Base-by-base conservation (phyloP, 2,329 filamentous ascomycete species). In the Xylariaceae sp. region DNA sequence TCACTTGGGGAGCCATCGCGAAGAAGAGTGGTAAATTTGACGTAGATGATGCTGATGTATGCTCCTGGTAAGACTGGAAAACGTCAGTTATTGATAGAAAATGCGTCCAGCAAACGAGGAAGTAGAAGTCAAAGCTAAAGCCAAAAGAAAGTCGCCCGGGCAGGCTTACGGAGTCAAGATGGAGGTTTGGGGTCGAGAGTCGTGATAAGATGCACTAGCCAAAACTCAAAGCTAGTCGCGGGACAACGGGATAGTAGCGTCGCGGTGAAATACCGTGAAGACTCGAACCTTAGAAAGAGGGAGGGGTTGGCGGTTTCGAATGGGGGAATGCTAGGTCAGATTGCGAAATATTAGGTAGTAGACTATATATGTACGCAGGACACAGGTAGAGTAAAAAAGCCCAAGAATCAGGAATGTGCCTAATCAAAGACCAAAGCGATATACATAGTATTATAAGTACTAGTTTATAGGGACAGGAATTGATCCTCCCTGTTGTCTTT, bases 1-100 rank as follows among this genome's bases (percentile, higher is more conserved):
- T 73, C 5, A 73, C 69, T 65, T 72, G 71, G 47, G 67, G 54
- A 61, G 70, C 50, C 70, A 73, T 73, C 23, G 60, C 56, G 56
- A 50, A 47, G 36, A 44, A 26, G 29, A 39, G 41, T 44, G 31
- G 41, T 43, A 45, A 34, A 50, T 12, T 44, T 34, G 44, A 37
- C 40, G 43, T 46, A 21, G 43, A 45, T 48, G 51, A 51, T 51
- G 39, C 19, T 53, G 17, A 11, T 53, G 26, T 12, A n/a, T 2
- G 36, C 5, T 55, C 6, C 37, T 49, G 46, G 23, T 9, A 26
- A 21, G 34, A 40, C 33, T 55, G 23, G 43, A 47, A 44, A 51
- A 47, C n/a, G 24, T 56, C 31, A 40, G 56, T 53, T 3, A 51
- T 29, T 53, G 41, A 39, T 41, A 50, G 29, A 17, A 7, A 24